phyloP scores from a whole-genome alignment of 495 filamentous ascomycete species.

The Penicillium cosmopolitanum region DNA sequence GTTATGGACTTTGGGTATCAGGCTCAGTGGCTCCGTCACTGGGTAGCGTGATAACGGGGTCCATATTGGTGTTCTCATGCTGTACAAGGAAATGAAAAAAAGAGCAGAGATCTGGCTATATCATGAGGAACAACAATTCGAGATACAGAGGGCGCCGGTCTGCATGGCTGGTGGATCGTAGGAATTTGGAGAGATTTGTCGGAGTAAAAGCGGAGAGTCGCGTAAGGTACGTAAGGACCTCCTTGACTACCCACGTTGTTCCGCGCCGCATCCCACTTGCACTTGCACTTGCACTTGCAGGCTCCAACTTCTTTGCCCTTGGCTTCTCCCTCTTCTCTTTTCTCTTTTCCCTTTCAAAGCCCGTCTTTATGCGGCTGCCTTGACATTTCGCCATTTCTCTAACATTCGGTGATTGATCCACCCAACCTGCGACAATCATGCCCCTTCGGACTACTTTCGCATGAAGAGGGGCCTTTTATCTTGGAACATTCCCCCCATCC shows the following conservation, averaged over 20 bases:
- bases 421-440: conserved; percentile 17
- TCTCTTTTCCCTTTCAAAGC: conserved; percentile 1
- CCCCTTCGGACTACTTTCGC: conserved; percentile 17
- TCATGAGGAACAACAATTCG: background rate
- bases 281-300: background rate
- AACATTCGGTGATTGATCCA: conserved; percentile 19
- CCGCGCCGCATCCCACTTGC: conserved; percentile 4
- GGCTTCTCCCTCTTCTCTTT: conserved; percentile 4
- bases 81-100: background rate
- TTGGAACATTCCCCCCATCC: background rate
- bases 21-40: background rate
- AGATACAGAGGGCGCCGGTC: background rate
- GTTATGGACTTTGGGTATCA: background rate
- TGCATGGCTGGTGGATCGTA: background rate
- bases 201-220: conserved; percentile 5
- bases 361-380: conserved; percentile 33
- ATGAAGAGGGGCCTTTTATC: conserved; percentile 20
- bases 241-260: background rate
- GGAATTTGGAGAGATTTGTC: background rate
- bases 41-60: conserved; percentile 7
- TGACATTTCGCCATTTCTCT: conserved; percentile 21
- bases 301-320: conserved; percentile 4
- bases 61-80: background rate
- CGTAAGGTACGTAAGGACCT: too few species aligned
- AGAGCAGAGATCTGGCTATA: background rate